Conservation (phyloP, 257 asterid species). For the Nicotiana undulata region DNA sequence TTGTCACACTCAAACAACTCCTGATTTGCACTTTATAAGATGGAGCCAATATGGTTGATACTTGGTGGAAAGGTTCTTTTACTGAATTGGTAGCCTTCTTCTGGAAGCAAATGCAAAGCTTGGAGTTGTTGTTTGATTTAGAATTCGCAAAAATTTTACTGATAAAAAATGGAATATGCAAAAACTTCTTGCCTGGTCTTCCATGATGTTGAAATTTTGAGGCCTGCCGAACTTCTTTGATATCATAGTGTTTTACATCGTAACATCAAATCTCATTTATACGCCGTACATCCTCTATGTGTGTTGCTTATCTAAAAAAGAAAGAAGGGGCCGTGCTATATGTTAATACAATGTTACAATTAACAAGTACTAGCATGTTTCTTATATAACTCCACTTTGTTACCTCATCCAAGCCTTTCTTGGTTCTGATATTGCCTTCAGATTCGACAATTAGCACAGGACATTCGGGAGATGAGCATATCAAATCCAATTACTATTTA, state of each 20-base stretch:
- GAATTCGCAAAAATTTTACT: background rate
- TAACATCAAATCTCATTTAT: background rate
- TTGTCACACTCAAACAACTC: background rate
- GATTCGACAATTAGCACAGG: conserved; percentile 77
- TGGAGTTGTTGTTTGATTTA: background rate
- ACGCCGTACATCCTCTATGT: background rate
- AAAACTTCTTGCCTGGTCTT: background rate
- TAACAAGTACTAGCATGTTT: background rate
- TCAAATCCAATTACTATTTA: conserved; percentile 64
- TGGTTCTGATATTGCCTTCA: conserved; percentile 23
- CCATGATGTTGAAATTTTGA: background rate
- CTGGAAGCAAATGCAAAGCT: background rate
- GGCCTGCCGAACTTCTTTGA: background rate
- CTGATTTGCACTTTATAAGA: background rate
- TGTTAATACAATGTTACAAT: background rate
- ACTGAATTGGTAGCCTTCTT: background rate
- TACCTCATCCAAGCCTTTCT: conserved; percentile 15
- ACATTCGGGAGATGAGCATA: conserved; percentile 65
- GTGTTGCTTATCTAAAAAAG: background rate
- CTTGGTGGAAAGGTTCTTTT: background rate
- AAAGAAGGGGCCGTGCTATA: background rate
- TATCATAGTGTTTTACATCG: background rate
- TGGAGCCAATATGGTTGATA: background rate
- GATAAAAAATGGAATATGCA: background rate
- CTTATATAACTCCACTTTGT: conserved; percentile 8